Evolutionary conservation across 2,329 filamentous ascomycete genomes (phyloP), one percentile per base, ranked within the genome.

Genomic region (Apiospora saccharicola): DNA sequence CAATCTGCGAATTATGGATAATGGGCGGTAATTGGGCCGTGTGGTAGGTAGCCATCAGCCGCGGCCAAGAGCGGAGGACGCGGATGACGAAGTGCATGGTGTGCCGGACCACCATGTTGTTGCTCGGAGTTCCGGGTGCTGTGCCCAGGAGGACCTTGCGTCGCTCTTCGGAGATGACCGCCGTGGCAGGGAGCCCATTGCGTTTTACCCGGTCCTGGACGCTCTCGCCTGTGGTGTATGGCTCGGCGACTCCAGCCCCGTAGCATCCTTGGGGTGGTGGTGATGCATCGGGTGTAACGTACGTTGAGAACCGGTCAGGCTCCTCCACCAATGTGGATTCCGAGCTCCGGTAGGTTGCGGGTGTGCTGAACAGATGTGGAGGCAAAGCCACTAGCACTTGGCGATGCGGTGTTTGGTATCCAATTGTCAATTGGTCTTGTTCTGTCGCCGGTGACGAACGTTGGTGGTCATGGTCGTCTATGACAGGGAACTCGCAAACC

Each of bases 11-110:
- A 61, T 37, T 71, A 47, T 75, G 74, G n/a, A 75, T 74, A 4
- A 75, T 68, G 19, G 74, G 74, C 4, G 74, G 74, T 14, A 75
- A 51, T 1, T 72, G 71, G 5, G 19, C 34, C 14, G 49, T 70
- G 43, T 69, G 64, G 22, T 75, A 69, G 13, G 69, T 51, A 0
- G 72, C 74, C 72, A 75, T 69, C 7, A 75, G 14, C 2, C 74
- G 71, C 3, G 74, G 72, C 74, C 74, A 75, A n/a, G 73, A 73
- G 44, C 68, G 71, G 7, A 73, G 70, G 1, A 72, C 68, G 5
- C 74, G 73, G 26, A 75, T 71, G 2, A 72, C 69, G 30, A 74
- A 73, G n/a, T 73, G 67, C 64, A 73, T 73, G 12, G 70, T 72
- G 46, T 75, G 74, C 26, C 69, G 22, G 5, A 68, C 69, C 8